Conservation (phyloP, 305 asterid species). For the Fraxinus ornus region DNA sequence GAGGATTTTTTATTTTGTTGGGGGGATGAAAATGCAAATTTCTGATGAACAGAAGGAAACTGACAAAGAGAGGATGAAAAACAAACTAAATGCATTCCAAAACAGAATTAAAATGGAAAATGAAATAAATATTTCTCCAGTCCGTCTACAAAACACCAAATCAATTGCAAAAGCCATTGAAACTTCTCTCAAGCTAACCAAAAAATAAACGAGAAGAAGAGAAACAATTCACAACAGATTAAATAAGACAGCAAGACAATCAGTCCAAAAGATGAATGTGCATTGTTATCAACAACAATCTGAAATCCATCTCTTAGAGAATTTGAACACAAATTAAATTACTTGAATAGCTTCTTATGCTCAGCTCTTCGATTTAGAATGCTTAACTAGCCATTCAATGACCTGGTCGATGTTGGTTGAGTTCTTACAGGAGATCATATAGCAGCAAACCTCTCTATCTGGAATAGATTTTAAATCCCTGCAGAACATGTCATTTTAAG, state of each 20-base stretch:
- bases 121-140: not conserved
- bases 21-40: not conserved
- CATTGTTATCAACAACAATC: constrained; percentile 34
- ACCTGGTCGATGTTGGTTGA: constrained; percentile 94
- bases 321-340: constrained; percentile 23
- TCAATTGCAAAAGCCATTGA: constrained; percentile 21
- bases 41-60: not conserved
- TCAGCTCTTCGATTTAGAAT: constrained; percentile 91
- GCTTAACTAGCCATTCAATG: constrained; percentile 96
- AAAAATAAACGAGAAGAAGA: not conserved
- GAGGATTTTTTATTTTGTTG: not conserved
- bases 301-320: constrained; percentile 26
- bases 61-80: not conserved
- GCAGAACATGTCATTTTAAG: constrained; percentile 17
- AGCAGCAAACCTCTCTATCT: constrained; percentile 97
- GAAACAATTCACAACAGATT: constrained; percentile 26
- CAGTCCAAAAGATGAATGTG: constrained; percentile 34
- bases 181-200: not conserved
- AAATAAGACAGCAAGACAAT: constrained; percentile 25
- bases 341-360: constrained; percentile 22
- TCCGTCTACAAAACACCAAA: not conserved
- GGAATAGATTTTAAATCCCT: constrained; percentile 84
- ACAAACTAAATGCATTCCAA: not conserved
- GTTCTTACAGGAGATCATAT: constrained; percentile 96
- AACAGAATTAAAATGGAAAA: not conserved